phyloP scores from a whole-genome alignment of 192 early-diverging fungal species.

The Coemansia sp. region DNA sequence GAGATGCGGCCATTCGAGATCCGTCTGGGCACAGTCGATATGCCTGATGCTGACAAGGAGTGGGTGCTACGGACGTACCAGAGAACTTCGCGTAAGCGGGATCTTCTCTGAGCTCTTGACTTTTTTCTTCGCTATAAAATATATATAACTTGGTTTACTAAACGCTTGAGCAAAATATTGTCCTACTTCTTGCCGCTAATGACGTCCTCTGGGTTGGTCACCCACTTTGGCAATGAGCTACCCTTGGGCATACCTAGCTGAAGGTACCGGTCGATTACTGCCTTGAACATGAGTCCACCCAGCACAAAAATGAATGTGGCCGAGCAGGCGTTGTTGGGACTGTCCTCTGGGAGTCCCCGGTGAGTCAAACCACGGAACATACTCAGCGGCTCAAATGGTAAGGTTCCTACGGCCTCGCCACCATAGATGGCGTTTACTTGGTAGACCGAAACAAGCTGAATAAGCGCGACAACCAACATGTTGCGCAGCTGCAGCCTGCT shows the following conservation, averaged over 20 bases:
- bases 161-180: not conserved
- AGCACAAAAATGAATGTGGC: conserved; percentile 56
- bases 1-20: conserved; percentile 98
- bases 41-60: conserved; percentile 93
- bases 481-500: conserved; percentile 44
- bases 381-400: conserved; percentile 48
- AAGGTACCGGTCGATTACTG: conserved; percentile 42
- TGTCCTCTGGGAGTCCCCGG: conserved; percentile 45
- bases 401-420: conserved; percentile 29
- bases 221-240: conserved; percentile 49
- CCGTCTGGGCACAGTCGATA: conserved; percentile 91
- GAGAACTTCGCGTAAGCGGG: conserved; percentile 81
- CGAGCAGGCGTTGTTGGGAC: conserved; percentile 42
- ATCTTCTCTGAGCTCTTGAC: conserved; percentile 58
- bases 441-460: conserved; percentile 47
- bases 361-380: conserved; percentile 51
- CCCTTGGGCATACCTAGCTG: conserved; percentile 55
- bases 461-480: conserved; percentile 41
- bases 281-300: conserved; percentile 46
- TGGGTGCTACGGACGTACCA: conserved; percentile 95
- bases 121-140: not conserved
- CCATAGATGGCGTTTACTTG: conserved; percentile 28
- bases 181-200: conserved; percentile 26
- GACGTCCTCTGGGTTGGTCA: conserved; percentile 47
- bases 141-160: not conserved